Base-by-base conservation (phyloP, 495 filamentous ascomycete genomes). In the Penicillium mononematosum region DNA sequence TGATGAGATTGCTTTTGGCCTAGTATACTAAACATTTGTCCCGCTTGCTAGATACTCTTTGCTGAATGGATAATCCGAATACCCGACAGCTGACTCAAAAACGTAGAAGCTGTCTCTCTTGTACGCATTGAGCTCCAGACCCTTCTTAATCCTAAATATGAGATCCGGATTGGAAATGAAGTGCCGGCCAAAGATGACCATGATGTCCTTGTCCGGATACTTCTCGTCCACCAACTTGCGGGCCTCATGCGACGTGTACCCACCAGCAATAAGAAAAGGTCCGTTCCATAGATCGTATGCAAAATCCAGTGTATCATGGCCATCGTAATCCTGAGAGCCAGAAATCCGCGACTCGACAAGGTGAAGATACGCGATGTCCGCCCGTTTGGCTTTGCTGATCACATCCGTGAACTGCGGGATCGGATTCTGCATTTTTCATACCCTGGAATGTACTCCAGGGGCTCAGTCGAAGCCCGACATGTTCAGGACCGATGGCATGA, bases 111-210 rank as follows among this genome's bases (percentile, higher is more conserved):
- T 56, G 2, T 51, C 51, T n/a, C 60, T 41, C 22, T 62, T 36
- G 17, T 62, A 62, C n/a, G 19, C n/a, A 38, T 17, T 62, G n/a
- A 62, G 52, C 27, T 55, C 20, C 46, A 62, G 32, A 2, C 78
- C 82, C 36, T 85, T 66, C 60, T 70, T 63, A 8, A 89, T 58
- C 51, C 84, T 70, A 51, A 79, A 87, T 5, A 78, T 71, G 42
- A 90, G 64, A 65, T 90, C 88, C 2, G 87, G 88, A 39, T 79
- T 90, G 45, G 83, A 75, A 56, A 90, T 83, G 59, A 85, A 91
- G 49, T 75, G 76, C 22, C 83, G 61, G 22, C 86, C 86, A 67
- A 85, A 89, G 0, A 78, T 75, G 12, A 80, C 66, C 2, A 73
- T 64, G 41, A 85, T 68, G 25, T 85, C 70, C 55, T 72, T 72